These are phyloP conservation scores for Thermochaetoides dissita DNA, from an alignment of 2,329 filamentous ascomycete species.

Conservation along the genomic window DNA sequence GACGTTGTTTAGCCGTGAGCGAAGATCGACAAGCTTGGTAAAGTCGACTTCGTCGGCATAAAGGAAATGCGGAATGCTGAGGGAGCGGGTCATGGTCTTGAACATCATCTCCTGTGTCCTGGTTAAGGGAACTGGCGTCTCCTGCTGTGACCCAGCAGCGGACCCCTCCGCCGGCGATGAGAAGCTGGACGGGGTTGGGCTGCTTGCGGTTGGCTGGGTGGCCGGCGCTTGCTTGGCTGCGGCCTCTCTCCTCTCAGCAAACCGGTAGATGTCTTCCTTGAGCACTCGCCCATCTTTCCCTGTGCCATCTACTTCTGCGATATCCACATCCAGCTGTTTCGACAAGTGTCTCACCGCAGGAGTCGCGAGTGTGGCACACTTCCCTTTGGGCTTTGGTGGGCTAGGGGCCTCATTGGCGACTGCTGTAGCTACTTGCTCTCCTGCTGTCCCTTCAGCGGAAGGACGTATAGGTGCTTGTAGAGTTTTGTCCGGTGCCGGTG, in stretches of 20 bases:
- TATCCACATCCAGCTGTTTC: slow-evolving; percentile 66
- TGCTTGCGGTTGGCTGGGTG: slow-evolving; percentile 1
- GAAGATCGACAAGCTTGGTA: slow-evolving; percentile 56
- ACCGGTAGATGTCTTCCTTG: slow-evolving; percentile 80
- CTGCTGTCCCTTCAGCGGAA: slow-evolving; percentile 1
- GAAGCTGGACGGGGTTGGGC: slow-evolving; percentile 1
- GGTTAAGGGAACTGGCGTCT: slow-evolving; percentile 57
- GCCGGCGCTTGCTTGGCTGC: slow-evolving; percentile 13
- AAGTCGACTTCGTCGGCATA: slow-evolving; percentile 87
- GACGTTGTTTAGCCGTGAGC: slow-evolving; percentile 59
- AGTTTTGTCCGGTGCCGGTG: neutral
- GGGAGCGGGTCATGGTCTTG: slow-evolving; percentile 87
- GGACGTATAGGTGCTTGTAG: slow-evolving; percentile 4
- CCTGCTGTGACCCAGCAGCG: slow-evolving; percentile 40
- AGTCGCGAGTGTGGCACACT: slow-evolving; percentile 65
- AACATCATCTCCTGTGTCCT: slow-evolving; percentile 87
- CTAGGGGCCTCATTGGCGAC: slow-evolving; percentile 3
- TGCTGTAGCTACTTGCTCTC: slow-evolving; percentile 1
- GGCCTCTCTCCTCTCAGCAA: slow-evolving; percentile 39
- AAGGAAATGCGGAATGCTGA: slow-evolving; percentile 87
- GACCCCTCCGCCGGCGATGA: slow-evolving; percentile 7
- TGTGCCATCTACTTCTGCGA: slow-evolving; percentile 66
- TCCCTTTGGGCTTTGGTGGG: slow-evolving; percentile 31
- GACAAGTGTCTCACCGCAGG: slow-evolving; percentile 82
- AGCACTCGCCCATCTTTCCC: slow-evolving; percentile 82